Conservation (phyloP, 164 flowering plant genomes). For the Santalum album region DNA sequence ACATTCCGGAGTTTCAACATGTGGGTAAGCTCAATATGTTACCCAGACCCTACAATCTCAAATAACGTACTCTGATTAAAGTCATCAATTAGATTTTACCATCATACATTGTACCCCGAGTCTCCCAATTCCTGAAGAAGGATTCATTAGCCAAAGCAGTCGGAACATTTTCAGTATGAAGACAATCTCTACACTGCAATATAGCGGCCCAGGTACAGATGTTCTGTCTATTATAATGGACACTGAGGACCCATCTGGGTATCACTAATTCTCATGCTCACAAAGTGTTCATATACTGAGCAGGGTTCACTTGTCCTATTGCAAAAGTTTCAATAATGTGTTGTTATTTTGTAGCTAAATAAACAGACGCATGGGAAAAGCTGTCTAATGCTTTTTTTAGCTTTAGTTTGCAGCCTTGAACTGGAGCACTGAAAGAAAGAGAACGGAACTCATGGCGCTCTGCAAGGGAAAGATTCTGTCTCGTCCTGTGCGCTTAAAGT, state of each 20-base stretch:
- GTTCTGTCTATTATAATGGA: background rate
- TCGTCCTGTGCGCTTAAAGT: slow-evolving; percentile 7
- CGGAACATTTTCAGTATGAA: background rate
- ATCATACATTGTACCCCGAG: slow-evolving; percentile 4
- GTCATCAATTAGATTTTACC: background rate
- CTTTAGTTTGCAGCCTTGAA: slow-evolving; percentile 12
- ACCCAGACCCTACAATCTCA: no score
- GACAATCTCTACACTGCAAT: slow-evolving; percentile 13
- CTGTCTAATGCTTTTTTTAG: slow-evolving; percentile 9
- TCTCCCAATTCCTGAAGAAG: background rate
- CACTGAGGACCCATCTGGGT: slow-evolving; percentile 1
- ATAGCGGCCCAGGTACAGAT: no score
- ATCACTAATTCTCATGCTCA: slow-evolving; percentile 9
- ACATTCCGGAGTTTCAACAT: no score
- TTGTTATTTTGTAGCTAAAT: background rate
- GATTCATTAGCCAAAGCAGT: background rate
- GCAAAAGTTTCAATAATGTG: slow-evolving; percentile 3
- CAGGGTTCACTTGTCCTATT: slow-evolving; percentile 17
- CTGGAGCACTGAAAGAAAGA: slow-evolving; percentile 1
- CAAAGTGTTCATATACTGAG: slow-evolving; percentile 7
- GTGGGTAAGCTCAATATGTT: no score
- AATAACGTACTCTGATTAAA: no score
- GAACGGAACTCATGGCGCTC: background rate
- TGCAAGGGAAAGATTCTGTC: slow-evolving; percentile 10
- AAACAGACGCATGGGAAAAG: slow-evolving; percentile 6